Percentiles rank a stretch among this genome's conserved stretches.
phyloP scores from a whole-genome alignment of 176 grass and related monocot species.

The Pontederia paniculata region DNA sequence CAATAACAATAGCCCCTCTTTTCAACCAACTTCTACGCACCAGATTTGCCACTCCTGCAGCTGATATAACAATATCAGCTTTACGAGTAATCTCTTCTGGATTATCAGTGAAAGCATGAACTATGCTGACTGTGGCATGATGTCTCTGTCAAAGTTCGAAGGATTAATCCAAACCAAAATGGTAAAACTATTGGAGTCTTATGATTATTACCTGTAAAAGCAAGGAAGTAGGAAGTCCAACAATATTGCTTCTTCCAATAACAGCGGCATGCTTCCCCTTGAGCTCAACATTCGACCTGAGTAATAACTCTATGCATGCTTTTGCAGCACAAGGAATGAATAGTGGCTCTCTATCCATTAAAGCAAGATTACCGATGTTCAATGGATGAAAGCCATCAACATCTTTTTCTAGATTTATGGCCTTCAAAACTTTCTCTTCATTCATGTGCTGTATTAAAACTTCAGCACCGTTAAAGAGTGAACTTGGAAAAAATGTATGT shows the following conservation, averaged over 20 bases:
- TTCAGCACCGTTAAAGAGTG: background rate
- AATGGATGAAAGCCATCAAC: constrained; percentile 92
- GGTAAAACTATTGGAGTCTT: background rate
- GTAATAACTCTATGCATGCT: constrained; percentile 70
- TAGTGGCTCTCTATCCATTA: constrained; percentile 56
- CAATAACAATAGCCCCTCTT: constrained; percentile 71
- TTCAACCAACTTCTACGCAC: constrained; percentile 88
- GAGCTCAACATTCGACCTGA: constrained; percentile 53
- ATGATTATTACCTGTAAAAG: constrained; percentile 57
- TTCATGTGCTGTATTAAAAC: constrained; percentile 50
- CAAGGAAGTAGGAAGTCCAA: constrained; percentile 79
- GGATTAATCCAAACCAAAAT: background rate
- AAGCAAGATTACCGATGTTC: constrained; percentile 82
- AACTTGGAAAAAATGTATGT: background rate
- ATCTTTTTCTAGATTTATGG: constrained; percentile 71
- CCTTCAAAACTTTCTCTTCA: constrained; percentile 64
- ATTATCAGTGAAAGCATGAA: constrained; percentile 80
- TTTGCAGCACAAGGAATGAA: constrained; percentile 87
- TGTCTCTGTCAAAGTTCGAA: constrained; percentile 45
- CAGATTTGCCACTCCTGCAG: constrained; percentile 79
- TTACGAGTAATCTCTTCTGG: constrained; percentile 63
- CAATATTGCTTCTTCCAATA: constrained; percentile 92
- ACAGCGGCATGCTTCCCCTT: constrained; percentile 78
- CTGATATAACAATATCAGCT: constrained; percentile 92
- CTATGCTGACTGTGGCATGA: constrained; percentile 76